Conservation (phyloP, 805 yeast species). For the Candida vartiovaarae region DNA sequence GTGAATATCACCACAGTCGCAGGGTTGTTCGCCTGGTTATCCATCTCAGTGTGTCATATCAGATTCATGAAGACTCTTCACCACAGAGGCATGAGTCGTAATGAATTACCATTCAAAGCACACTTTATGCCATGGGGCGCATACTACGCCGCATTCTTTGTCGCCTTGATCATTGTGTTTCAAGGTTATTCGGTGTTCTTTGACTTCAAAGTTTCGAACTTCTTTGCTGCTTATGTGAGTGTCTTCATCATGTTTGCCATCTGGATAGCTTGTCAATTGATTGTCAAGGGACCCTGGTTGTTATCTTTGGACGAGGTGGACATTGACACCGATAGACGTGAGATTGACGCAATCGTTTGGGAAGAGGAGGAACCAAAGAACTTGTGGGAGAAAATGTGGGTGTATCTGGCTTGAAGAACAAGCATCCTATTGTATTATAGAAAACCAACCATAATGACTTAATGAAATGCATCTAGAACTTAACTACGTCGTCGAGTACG, state of each 20-base stretch:
- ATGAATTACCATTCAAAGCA: slow-evolving; percentile 70
- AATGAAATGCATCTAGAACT: too few species aligned
- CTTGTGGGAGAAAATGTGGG: slow-evolving; percentile 54
- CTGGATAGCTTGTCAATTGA: slow-evolving; percentile 51
- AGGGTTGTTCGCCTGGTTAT: slow-evolving; percentile 68
- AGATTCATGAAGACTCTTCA: slow-evolving; percentile 64
- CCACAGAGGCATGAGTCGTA: slow-evolving; percentile 57
- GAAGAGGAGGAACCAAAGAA: slow-evolving; percentile 45
- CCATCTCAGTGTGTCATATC: slow-evolving; percentile 60
- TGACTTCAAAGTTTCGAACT: slow-evolving; percentile 39
- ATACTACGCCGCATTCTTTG: slow-evolving; percentile 51
- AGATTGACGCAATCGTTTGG: slow-evolving; percentile 39
- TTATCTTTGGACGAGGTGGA: slow-evolving; percentile 18
- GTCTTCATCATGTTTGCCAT: slow-evolving; percentile 48
- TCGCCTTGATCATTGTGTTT: slow-evolving; percentile 51
- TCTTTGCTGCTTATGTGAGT: slow-evolving; percentile 74
- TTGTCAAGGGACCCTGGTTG: slow-evolving; percentile 41
- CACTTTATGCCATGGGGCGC: slow-evolving; percentile 59
- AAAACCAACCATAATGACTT: too few species aligned
- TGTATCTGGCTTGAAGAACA: slow-evolving; percentile 5
- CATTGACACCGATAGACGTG: slow-evolving; percentile 23
- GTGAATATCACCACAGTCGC: slow-evolving; percentile 69
- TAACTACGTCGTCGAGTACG: too few species aligned
- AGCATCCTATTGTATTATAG: too few species aligned
- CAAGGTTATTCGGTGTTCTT: slow-evolving; percentile 71